These are phyloP conservation scores for Colletotrichum salicis DNA, from an alignment of 2,329 filamentous ascomycete species.

Conservation along the genomic window DNA sequence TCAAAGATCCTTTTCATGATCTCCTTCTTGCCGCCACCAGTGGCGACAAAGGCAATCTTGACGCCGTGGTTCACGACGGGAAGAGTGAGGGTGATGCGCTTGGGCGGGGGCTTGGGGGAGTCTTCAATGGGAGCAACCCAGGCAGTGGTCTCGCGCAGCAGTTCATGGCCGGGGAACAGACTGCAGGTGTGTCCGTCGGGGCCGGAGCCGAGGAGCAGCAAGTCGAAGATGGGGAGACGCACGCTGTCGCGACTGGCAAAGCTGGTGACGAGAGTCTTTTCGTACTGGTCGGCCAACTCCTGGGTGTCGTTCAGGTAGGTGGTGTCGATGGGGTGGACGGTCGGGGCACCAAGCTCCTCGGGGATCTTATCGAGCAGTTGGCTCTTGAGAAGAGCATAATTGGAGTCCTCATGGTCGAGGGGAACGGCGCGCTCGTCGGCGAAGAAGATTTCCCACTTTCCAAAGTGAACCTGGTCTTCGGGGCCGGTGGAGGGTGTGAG, in stretches of 20 bases:
- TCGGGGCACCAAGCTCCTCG: conserved; percentile 70
- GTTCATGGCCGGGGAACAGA: conserved; percentile 88
- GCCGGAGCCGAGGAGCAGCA: conserved; percentile 91
- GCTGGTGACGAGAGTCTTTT: conserved; percentile 83
- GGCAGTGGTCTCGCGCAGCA: conserved; percentile 85
- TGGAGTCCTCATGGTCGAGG: conserved; percentile 91
- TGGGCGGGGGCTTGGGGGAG: conserved; percentile 92
- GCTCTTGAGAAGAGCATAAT: conserved; percentile 87
- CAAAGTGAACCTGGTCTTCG: conserved; percentile 77
- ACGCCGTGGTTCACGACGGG: conserved; percentile 90
- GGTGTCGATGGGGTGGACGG: conserved; percentile 81
- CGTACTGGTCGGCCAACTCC: conserved; percentile 93
- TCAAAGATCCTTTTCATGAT: conserved; percentile 95
- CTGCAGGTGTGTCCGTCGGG: conserved; percentile 98
- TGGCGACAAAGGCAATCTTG: conserved; percentile 91
- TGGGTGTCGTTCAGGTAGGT: conserved; percentile 78
- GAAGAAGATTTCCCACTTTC: conserved; percentile 98
- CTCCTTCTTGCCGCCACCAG: conserved; percentile 88
- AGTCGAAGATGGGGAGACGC: conserved; percentile 92
- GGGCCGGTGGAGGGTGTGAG: conserved; percentile 64
- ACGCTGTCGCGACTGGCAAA: conserved; percentile 96
- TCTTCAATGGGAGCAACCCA: conserved; percentile 95
- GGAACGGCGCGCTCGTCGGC: conserved; percentile 96
- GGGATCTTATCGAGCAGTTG: conserved; percentile 93
- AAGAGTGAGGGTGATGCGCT: conserved; percentile 90